Evolutionary conservation across 345 rosid species (phyloP).

Genomic region (Diplotaxis tenuifolia): DNA sequence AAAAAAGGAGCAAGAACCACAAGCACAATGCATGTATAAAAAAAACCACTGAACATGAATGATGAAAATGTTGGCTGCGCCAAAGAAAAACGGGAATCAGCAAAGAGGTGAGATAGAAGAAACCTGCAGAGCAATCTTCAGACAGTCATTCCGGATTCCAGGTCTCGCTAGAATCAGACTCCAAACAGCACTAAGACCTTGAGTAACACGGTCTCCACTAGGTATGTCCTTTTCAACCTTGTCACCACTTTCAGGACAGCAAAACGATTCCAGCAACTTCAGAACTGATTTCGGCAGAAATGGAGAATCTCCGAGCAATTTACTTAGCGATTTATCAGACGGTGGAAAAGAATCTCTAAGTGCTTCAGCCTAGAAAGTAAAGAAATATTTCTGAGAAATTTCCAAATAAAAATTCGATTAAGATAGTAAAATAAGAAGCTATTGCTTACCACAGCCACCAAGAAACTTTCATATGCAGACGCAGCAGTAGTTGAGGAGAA

Average conservation of each 20-base stretch:
- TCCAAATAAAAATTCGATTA: slow-evolving; percentile 11
- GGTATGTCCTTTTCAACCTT: slow-evolving; percentile 62
- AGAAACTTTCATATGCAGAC: slow-evolving; percentile 79
- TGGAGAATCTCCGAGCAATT: slow-evolving; percentile 94
- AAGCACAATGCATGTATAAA: slow-evolving; percentile 11
- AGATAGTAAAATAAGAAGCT: background rate
- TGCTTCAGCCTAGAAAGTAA: slow-evolving; percentile 73
- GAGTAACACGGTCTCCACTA: slow-evolving; percentile 91
- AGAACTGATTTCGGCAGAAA: slow-evolving; percentile 76
- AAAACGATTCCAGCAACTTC: slow-evolving; percentile 75
- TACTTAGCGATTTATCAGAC: slow-evolving; percentile 92
- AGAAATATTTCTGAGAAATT: slow-evolving; percentile 12
- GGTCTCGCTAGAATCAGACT: slow-evolving; percentile 84
- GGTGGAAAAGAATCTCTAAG: slow-evolving; percentile 95
- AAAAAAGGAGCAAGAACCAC: background rate
- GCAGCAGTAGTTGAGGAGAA: slow-evolving; percentile 89
- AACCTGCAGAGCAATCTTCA: slow-evolving; percentile 95
- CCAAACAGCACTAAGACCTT: slow-evolving; percentile 96
- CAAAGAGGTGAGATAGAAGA: slow-evolving; percentile 16
- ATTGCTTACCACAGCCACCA: slow-evolving; percentile 73
- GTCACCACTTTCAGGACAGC: slow-evolving; percentile 67
- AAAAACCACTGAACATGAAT: background rate
- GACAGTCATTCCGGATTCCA: slow-evolving; percentile 74
- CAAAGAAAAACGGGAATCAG: slow-evolving; percentile 17
- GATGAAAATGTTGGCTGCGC: slow-evolving; percentile 2